A percentile compares a stretch with the other conserved stretches of the same genome.
Conservation (phyloP, 2,329 filamentous ascomycete genomes). For the Fusarium buharicum region DNA sequence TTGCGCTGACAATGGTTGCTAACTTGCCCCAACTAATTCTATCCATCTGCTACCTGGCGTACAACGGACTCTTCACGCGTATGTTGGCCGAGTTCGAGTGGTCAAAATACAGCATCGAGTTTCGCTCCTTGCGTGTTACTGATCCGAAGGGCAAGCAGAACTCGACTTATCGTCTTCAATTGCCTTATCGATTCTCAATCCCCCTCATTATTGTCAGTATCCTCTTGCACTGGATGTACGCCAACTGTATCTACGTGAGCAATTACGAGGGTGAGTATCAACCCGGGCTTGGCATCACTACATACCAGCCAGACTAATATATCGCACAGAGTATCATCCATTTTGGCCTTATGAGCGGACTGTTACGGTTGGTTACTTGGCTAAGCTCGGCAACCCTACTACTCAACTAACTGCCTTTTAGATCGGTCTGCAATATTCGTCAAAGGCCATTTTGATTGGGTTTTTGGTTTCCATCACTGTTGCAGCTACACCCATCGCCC, state of each 20-base stretch:
- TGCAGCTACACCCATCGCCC: slow-evolving; percentile 7
- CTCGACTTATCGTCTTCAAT: slow-evolving; percentile 36
- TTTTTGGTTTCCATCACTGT: slow-evolving; percentile 10
- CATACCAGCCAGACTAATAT: too few relatives aligned
- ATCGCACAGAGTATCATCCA: too few relatives aligned
- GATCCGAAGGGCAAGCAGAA: slow-evolving; percentile 26
- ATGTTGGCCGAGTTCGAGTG: slow-evolving; percentile 38
- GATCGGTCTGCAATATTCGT: slow-evolving; percentile 21
- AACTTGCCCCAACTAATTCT: slow-evolving; percentile 29
- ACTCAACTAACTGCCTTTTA: too few relatives aligned
- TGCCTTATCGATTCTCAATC: slow-evolving; percentile 38
- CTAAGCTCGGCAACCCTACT: too few relatives aligned
- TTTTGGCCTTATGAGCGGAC: too few relatives aligned
- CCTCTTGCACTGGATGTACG: slow-evolving; percentile 38
- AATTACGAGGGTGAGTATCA: slow-evolving; percentile 26
- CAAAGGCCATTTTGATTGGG: slow-evolving; percentile 20
- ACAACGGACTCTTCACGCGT: slow-evolving; percentile 33
- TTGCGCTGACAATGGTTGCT: slow-evolving; percentile 20
- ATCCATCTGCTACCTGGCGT: slow-evolving; percentile 27
- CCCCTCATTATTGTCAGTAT: slow-evolving; percentile 30
- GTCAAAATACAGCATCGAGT: slow-evolving; percentile 20
- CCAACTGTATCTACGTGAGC: slow-evolving; percentile 36
- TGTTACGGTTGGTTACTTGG: too few relatives aligned
- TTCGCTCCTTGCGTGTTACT: slow-evolving; percentile 29
- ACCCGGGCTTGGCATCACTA: too few relatives aligned